phyloP scores from a whole-genome alignment of 2,329 filamentous ascomycete species.

The Fusarium tupiense region DNA sequence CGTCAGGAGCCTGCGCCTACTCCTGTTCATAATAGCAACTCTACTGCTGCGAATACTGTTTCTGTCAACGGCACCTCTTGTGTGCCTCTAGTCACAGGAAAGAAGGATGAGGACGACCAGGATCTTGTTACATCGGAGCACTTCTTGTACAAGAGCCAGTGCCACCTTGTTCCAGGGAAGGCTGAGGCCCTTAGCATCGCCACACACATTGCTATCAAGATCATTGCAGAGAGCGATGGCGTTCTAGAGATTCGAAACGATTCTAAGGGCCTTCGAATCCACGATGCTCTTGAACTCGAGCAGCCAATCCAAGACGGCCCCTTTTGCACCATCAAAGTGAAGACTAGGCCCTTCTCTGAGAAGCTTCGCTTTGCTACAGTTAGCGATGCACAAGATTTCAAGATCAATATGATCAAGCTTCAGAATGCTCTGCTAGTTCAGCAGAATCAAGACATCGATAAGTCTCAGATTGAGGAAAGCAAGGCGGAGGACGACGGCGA shows the following conservation, averaged over 20 bases:
- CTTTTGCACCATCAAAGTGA: constrained; percentile 34
- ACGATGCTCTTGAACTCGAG: constrained; percentile 38
- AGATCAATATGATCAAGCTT: constrained; percentile 1
- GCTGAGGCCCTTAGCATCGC: constrained; percentile 6
- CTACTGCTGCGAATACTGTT: neutral
- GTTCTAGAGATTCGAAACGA: constrained; percentile 18
- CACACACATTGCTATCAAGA: constrained; percentile 29
- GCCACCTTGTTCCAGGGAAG: constrained; percentile 23
- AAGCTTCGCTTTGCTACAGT: constrained; percentile 31
- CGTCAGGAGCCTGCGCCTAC: no score
- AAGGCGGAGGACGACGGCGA: neutral
- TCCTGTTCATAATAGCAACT: neutral
- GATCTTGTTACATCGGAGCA: constrained; percentile 6
- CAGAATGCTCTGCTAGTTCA: constrained; percentile 8
- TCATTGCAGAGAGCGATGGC: constrained; percentile 5
- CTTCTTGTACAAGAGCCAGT: constrained; percentile 28
- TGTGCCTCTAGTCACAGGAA: neutral
- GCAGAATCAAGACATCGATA: neutral
- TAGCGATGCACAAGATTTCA: constrained; percentile 29
- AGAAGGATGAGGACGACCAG: neutral
- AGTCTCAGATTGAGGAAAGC: neutral
- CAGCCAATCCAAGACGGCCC: constrained; percentile 25
- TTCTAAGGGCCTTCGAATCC: constrained; percentile 12
- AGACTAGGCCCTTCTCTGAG: neutral
- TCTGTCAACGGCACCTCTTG: neutral